These are phyloP conservation scores for Eleusine coracana DNA, from an alignment of 176 grass and related monocot species.

Conservation along the genomic window DNA sequence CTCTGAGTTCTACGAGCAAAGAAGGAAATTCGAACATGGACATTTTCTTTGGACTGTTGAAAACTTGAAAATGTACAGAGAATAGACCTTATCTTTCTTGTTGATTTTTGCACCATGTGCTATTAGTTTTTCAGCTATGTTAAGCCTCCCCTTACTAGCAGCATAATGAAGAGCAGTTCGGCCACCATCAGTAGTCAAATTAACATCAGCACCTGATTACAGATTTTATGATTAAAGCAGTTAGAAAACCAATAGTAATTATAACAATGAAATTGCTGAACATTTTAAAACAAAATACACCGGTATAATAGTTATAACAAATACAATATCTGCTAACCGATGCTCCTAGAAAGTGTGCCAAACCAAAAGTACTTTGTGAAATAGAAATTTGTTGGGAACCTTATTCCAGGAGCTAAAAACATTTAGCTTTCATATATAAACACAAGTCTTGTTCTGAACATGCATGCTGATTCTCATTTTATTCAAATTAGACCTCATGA, in stretches of 20 bases:
- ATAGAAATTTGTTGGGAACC: neutral
- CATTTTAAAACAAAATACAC: neutral
- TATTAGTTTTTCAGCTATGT: slow-evolving; percentile 76
- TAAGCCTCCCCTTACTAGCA: slow-evolving; percentile 77
- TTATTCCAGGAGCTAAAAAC: neutral
- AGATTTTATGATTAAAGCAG: slow-evolving; percentile 30
- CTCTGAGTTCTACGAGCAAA: neutral
- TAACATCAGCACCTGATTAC: slow-evolving; percentile 72
- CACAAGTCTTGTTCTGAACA: neutral
- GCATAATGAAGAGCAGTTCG: slow-evolving; percentile 98
- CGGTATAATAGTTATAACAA: neutral
- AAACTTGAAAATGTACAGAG: slow-evolving; percentile 14
- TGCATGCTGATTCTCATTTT: neutral
- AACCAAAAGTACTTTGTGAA: neutral
- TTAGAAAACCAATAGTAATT: neutral
- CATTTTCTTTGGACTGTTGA: slow-evolving; percentile 22
- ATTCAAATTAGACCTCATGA: neutral
- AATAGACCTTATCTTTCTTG: slow-evolving; percentile 87
- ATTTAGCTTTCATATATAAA: slow-evolving; percentile 5
- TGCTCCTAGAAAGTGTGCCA: neutral
- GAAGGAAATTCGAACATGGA: neutral
- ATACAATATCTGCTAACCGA: neutral
- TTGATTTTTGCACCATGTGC: slow-evolving; percentile 74
- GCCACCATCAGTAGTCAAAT: slow-evolving; percentile 82
- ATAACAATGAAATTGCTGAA: neutral